phyloP scores from a whole-genome alignment of 306 rosid species.

The Cucurbita ficifolia region DNA sequence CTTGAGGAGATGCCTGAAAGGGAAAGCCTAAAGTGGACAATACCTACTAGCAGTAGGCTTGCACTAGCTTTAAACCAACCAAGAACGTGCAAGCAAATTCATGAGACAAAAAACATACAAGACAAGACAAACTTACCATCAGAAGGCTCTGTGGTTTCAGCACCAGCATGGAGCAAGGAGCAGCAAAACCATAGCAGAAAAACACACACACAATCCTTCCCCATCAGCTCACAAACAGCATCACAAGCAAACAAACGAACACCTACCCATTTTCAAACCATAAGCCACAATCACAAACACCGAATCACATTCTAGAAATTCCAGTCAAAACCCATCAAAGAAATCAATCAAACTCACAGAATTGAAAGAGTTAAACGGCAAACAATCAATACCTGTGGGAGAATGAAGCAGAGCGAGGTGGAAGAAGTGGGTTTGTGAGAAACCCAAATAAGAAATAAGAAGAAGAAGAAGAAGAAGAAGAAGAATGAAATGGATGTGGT shows the following conservation, averaged over 20 bases:
- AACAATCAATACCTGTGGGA: background rate
- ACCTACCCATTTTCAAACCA: background rate
- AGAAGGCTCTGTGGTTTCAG: constrained; percentile 42
- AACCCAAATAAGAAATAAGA: background rate
- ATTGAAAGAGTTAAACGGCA: background rate
- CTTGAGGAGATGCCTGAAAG: too few relatives aligned
- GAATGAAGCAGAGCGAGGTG: background rate
- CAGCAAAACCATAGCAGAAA: constrained; percentile 25
- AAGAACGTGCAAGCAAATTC: constrained; percentile 2
- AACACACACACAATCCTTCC: constrained; percentile 25
- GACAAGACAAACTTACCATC: constrained; percentile 36
- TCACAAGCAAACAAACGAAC: background rate
- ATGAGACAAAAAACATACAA: background rate
- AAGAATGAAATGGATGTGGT: background rate
- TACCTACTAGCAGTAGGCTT: too few relatives aligned
- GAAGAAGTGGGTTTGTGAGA: background rate
- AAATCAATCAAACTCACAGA: background rate
- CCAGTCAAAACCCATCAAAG: background rate
- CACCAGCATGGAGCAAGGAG: constrained; percentile 17
- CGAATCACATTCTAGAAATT: background rate
- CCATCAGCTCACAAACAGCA: constrained; percentile 4
- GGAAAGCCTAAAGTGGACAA: too few relatives aligned
- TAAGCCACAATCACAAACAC: background rate
- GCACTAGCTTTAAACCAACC: background rate
- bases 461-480: background rate